These are phyloP conservation scores for Dryas drummondii DNA, from an alignment of 306 rosid species.

Conservation along the genomic window DNA sequence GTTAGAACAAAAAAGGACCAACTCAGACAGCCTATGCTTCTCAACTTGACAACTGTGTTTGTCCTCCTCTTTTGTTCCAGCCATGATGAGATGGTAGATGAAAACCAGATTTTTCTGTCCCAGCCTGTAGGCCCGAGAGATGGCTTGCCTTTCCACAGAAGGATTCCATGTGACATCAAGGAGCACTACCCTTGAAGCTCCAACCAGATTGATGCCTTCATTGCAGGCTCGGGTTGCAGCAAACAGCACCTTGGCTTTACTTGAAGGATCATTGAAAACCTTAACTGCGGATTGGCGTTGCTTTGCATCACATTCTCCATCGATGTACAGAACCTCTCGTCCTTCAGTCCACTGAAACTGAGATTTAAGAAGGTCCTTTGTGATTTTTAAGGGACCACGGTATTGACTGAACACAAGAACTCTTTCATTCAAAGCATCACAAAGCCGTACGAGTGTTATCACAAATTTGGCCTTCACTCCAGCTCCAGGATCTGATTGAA, in stretches of 20 bases:
- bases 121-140: conserved; percentile 56
- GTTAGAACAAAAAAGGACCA: conserved; percentile 39
- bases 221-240: conserved; percentile 58
- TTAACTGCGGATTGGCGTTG: conserved; percentile 51
- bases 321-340: conserved; percentile 39
- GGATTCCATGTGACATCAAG: conserved; percentile 76
- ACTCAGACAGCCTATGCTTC: conserved; percentile 51
- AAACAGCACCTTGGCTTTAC: conserved; percentile 48
- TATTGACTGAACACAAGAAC: conserved; percentile 67
- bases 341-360: conserved; percentile 53
- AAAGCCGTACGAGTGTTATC: conserved; percentile 47
- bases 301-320: conserved; percentile 37
- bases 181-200: conserved; percentile 74
- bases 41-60: conserved; percentile 43
- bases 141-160: conserved; percentile 65
- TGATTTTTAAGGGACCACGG: conserved; percentile 37
- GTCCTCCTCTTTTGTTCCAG: conserved; percentile 47
- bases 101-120: conserved; percentile 58
- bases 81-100: conserved; percentile 49
- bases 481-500: conserved; percentile 29
- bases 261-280: conserved; percentile 43
- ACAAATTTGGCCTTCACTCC: conserved; percentile 53
- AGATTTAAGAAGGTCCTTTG: conserved; percentile 35
- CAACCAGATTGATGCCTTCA: conserved; percentile 66
- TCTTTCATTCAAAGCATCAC: conserved; percentile 45